Percentiles rank a stretch among this genome's conserved stretches.
Evolutionary conservation across 1,284 basidiomycete genomes (phyloP).

Genomic region (Golubevia pallescens): DNA sequence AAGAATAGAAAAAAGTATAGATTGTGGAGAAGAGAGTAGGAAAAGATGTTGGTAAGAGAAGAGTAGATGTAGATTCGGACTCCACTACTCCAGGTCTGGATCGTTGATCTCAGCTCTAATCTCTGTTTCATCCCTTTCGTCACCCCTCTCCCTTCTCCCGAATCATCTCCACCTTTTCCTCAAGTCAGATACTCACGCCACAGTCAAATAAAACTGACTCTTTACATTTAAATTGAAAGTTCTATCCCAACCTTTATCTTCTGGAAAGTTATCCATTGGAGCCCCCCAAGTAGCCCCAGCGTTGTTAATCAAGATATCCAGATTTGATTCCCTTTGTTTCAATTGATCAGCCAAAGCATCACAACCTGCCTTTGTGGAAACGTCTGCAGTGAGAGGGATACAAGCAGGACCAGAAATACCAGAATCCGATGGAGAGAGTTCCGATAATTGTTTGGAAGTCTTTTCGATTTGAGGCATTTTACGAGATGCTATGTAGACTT

Average conservation of each 20-base stretch:
- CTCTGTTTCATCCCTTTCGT: too few species aligned
- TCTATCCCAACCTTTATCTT: constrained; percentile 75
- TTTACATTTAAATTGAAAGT: constrained; percentile 60
- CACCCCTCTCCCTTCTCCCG: too few species aligned
- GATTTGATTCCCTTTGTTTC: constrained; percentile 73
- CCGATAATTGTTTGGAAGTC: constrained; percentile 20
- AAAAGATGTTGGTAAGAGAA: constrained; percentile 67
- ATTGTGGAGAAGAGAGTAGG: not conserved
- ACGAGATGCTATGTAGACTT: constrained; percentile 81
- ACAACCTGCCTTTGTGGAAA: constrained; percentile 76
- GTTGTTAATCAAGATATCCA: constrained; percentile 67
- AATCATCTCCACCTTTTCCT: too few species aligned
- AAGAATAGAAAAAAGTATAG: too few species aligned
- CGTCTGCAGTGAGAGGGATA: constrained; percentile 51
- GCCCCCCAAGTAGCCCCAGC: constrained; percentile 76
- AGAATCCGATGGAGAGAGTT: constrained; percentile 34
- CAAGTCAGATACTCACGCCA: constrained; percentile 25
- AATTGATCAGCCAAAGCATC: constrained; percentile 75
- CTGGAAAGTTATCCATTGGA: constrained; percentile 74
- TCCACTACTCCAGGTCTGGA: too few species aligned
- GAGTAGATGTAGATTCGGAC: constrained; percentile 72
- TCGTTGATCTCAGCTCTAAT: too few species aligned
- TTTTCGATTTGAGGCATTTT: constrained; percentile 65
- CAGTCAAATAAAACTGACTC: constrained; percentile 61
- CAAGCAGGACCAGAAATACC: constrained; percentile 3